Conservation (phyloP, 2,329 filamentous ascomycete genomes). For the Alternaria brassicicola region DNA sequence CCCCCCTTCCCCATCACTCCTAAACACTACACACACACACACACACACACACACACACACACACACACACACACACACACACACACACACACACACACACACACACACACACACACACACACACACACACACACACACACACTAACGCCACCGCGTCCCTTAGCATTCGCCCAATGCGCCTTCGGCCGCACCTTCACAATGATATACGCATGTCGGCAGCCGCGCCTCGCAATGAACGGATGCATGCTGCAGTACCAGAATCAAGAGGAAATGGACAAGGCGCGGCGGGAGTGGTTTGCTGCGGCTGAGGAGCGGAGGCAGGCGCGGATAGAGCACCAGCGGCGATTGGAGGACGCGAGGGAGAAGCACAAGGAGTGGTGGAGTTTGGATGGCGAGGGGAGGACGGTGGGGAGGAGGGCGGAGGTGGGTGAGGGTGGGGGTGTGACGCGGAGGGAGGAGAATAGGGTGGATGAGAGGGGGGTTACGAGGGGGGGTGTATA, state of each 20-base stretch:
- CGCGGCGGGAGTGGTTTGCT: conserved; percentile 92
- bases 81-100: no score
- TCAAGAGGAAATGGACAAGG: conserved; percentile 81
- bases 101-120: no score
- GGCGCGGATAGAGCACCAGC: conserved; percentile 65
- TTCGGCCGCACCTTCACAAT: conserved; percentile 84
- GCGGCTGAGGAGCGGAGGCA: conserved; percentile 71
- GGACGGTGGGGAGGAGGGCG: conserved; percentile 32
- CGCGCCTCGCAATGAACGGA: conserved; percentile 85
- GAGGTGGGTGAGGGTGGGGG: conserved; percentile 1
- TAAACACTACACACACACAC: no score
- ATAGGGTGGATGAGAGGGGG: conserved; percentile 25
- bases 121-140: no score
- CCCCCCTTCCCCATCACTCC: no score
- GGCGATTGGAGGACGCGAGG: conserved; percentile 54
- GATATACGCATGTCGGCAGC: conserved; percentile 80
- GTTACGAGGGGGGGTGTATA: conserved; percentile 27
- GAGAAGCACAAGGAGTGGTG: conserved; percentile 60
- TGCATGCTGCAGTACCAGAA: conserved; percentile 92
- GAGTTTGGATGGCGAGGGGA: conserved; percentile 52
- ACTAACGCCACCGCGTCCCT: no score
- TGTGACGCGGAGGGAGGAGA: conserved; percentile 25
- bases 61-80: no score
- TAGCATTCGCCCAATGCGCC: conserved; percentile 91
- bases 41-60: no score